These are phyloP conservation scores for Acer yangbiense DNA, from an alignment of 345 rosid genomes.

Conservation along the genomic window DNA sequence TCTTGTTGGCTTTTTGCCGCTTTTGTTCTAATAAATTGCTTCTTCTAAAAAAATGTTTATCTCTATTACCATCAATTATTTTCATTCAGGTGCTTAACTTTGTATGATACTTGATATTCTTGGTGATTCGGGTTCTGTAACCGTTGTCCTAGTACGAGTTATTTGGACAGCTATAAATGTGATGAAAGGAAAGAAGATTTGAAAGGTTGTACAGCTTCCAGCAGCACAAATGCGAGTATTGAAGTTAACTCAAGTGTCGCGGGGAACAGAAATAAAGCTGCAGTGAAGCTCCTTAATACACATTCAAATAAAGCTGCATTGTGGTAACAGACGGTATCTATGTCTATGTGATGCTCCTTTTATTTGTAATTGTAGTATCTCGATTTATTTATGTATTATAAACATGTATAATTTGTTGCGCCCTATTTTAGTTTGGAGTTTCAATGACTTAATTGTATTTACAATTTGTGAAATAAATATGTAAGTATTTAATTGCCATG, in stretches of 20 bases:
- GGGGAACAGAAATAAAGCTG: conserved; percentile 31
- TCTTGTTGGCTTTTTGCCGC: too few species aligned
- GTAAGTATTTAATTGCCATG: too few species aligned
- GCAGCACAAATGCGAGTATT: conserved; percentile 32
- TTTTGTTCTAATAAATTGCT: too few species aligned
- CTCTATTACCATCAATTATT: conserved; percentile 1
- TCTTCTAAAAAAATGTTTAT: neutral
- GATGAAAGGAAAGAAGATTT: conserved; percentile 37
- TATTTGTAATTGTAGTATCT: too few species aligned
- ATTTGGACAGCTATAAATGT: conserved; percentile 25
- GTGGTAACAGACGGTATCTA: too few species aligned
- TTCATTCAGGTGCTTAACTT: conserved; percentile 83
- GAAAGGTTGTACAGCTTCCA: conserved; percentile 40
- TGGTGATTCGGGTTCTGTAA: conserved; percentile 76
- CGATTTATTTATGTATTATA: too few species aligned
- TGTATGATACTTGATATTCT: conserved; percentile 83
- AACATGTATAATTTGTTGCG: too few species aligned
- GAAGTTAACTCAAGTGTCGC: conserved; percentile 39
- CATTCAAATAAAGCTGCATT: too few species aligned
- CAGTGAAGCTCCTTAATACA: conserved; percentile 3
- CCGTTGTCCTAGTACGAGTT: conserved; percentile 56
- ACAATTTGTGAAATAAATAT: too few species aligned
- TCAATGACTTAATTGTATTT: too few species aligned
- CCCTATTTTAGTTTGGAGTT: too few species aligned
- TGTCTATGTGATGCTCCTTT: too few species aligned